Evolutionary conservation across 495 filamentous ascomycete genomes (phyloP), one percentile per base, ranked within the genome.

Genomic region (Podospora conica): DNA sequence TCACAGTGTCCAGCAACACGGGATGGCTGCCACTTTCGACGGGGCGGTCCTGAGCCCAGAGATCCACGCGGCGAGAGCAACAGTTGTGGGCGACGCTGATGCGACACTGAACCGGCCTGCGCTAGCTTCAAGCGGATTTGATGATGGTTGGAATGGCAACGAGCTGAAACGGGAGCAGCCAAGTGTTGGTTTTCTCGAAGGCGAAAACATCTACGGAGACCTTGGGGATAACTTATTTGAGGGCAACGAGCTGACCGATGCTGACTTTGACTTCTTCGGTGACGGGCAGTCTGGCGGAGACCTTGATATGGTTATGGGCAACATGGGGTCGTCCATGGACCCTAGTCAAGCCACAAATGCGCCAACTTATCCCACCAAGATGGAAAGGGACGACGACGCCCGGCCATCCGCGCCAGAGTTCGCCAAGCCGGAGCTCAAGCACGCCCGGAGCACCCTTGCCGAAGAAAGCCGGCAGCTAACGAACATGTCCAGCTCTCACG

Each of bases 201-300:
- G 86, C 25, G 86, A 89, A 29, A 87, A 90, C 68, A 77, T 91
- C 2, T 91, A 89, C 70, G 88, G 84, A 9, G 89, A 91, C 60
- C 80, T 90, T 29, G 86, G 86, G 53, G 89, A 86, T 28, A 88
- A 90, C 73, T 85, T 93, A 64, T 97, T 96, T 75, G 91, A 87
- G 22, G 82, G 88, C 22, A 89, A 87, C 68, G 90, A 88, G n/a
- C 86, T 96, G 21, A 93, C 91, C 2, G 93, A 97, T 65, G 88
- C 87, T 3, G 93, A 97, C 73, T 96, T 96, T 76, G 94, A 85
- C 75, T 96, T 96, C 72, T 96, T 97, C 65, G 91, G 96, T 48
- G 77, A 82, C 28, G 72, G 79, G 15, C 77, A 80, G 3, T 72
- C 65, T 3, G 76, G 73, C n/a, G 68, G 71, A 6, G 81, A 77